phyloP scores from a whole-genome alignment of 208 protist genomes.

The Leishmania turanica region DNA sequence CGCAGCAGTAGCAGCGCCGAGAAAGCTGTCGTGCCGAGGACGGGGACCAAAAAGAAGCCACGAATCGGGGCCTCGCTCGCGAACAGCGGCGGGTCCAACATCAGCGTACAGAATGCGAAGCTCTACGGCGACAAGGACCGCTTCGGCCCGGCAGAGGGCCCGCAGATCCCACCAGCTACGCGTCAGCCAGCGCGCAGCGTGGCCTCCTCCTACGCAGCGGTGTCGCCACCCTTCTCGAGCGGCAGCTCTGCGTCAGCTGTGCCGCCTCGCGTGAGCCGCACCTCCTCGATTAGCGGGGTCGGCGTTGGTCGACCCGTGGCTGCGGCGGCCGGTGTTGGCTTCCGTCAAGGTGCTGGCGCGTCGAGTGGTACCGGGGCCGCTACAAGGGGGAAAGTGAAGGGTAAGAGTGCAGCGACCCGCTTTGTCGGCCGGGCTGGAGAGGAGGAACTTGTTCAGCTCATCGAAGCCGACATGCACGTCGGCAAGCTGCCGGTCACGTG shows the following conservation, averaged over 20 bases:
- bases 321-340: not conserved
- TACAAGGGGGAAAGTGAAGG: conserved; percentile 11
- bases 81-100: conserved; percentile 2
- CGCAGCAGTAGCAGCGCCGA: conserved; percentile 16
- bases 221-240: not conserved
- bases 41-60: conserved; percentile 14
- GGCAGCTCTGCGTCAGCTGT: not conserved
- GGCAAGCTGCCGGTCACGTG: conserved; percentile 69
- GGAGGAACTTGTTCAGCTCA: conserved; percentile 82
- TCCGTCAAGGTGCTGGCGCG: not conserved
- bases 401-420: conserved; percentile 33
- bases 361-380: not conserved
- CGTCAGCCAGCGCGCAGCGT: conserved; percentile 13
- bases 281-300: conserved; percentile 9
- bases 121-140: conserved; percentile 85
- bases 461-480: conserved; percentile 88
- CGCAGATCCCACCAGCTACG: conserved; percentile 10
- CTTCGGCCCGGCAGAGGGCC: conserved; percentile 68
- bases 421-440: conserved; percentile 74
- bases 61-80: conserved; percentile 4
- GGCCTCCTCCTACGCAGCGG: not conserved
- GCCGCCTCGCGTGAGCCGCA: conserved; percentile 7
- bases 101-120: conserved; percentile 45
- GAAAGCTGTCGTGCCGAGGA: not conserved
- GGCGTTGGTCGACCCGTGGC: not conserved